phyloP scores from a whole-genome alignment of 129 eudicot genomes.

The Apium graveolens region DNA sequence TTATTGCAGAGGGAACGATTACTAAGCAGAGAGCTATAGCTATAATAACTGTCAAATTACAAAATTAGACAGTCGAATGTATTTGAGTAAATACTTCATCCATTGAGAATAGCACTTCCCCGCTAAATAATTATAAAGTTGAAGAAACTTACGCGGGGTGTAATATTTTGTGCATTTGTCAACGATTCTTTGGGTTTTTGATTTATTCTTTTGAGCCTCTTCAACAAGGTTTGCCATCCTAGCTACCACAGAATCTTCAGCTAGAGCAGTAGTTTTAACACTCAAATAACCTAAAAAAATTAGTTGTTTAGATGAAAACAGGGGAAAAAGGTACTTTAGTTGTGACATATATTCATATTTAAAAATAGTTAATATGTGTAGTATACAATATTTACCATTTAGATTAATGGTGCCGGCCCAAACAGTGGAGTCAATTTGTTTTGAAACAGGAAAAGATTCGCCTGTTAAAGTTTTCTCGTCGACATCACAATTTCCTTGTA shows the following conservation, averaged over 20 bases:
- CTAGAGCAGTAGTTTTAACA: slow-evolving; percentile 58
- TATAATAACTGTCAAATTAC: slow-evolving; percentile 50
- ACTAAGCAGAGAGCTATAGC: slow-evolving; percentile 55
- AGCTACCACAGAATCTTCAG: slow-evolving; percentile 82
- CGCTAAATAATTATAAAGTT: not conserved
- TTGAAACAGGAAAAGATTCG: slow-evolving; percentile 75
- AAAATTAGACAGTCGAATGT: not conserved
- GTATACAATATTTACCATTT: slow-evolving; percentile 39
- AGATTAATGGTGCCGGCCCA: slow-evolving; percentile 94
- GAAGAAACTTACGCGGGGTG: slow-evolving; percentile 60
- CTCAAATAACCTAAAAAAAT: slow-evolving; percentile 53
- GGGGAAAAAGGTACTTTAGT: not conserved
- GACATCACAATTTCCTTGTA: slow-evolving; percentile 77
- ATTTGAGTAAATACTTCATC: not conserved
- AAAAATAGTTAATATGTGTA: not conserved
- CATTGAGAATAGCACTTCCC: not conserved
- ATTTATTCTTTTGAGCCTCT: slow-evolving; percentile 82
- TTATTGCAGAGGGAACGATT: slow-evolving; percentile 46
- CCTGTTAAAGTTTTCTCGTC: slow-evolving; percentile 87
- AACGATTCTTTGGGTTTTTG: slow-evolving; percentile 58
- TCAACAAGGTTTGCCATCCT: slow-evolving; percentile 92
- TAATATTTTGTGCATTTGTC: slow-evolving; percentile 76
- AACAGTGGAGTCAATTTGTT: slow-evolving; percentile 63
- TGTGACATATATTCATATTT: not conserved
- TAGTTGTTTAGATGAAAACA: not conserved